Evolutionary conservation across 169 alveolate species (phyloP).

Genomic region (Plasmodium vivax): DNA sequence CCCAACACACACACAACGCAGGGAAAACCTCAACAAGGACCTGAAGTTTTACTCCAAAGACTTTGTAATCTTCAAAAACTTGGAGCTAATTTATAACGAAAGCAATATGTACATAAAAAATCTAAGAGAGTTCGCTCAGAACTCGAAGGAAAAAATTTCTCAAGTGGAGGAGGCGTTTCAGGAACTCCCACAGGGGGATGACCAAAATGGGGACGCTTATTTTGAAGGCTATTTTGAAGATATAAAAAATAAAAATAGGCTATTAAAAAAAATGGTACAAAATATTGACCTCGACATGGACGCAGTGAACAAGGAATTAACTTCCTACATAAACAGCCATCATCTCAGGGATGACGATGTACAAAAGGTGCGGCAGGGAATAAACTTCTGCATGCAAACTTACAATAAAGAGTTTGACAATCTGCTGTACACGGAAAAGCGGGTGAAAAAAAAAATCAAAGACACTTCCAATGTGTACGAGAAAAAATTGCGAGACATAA

Average conservation of each 20-base stretch:
- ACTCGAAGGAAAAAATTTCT: constrained; percentile 36
- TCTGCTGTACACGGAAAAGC: constrained; percentile 27
- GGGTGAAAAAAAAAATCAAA: constrained; percentile 63
- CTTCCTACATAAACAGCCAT: constrained; percentile 11
- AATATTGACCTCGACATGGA: constrained; percentile 39
- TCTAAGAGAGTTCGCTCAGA: constrained; percentile 49
- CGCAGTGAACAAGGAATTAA: constrained; percentile 29
- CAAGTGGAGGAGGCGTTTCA: constrained; percentile 37
- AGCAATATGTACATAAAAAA: constrained; percentile 43
- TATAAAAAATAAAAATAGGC: constrained; percentile 30
- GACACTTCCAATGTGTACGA: constrained; percentile 57
- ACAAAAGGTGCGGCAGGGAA: constrained; percentile 34
- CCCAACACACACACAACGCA: neutral
- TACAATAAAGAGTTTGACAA: constrained; percentile 51
- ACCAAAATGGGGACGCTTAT: constrained; percentile 12
- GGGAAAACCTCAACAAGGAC: constrained; percentile 33
- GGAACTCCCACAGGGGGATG: constrained; percentile 21
- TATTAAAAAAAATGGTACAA: constrained; percentile 37
- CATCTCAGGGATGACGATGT: constrained; percentile 40
- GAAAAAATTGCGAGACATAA: constrained; percentile 56
- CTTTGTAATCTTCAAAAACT: constrained; percentile 49
- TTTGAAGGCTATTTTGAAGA: constrained; percentile 60
- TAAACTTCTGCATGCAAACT: constrained; percentile 25
- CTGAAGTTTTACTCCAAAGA: constrained; percentile 68
- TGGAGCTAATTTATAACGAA: constrained; percentile 66